Evolutionary conservation across 345 rosid species (phyloP), one percentile per base, ranked within the genome.

Genomic region (Eucalyptus erythrocorys): DNA sequence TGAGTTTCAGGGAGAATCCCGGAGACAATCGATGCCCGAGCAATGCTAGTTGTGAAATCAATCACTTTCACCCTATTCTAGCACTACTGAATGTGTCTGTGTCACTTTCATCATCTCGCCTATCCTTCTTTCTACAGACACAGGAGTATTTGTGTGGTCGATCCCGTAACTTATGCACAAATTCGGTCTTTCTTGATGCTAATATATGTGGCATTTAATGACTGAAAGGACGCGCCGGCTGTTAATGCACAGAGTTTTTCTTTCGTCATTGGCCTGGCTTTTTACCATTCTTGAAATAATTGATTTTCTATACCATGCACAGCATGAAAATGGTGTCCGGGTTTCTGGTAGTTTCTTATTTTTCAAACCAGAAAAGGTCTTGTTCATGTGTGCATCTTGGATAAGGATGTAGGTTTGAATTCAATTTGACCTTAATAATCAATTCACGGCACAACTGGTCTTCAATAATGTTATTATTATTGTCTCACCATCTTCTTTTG

Each of bases 61-160:
- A 92, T 89, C 86, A 86, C 43, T 88, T 90, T 90, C 93, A 94
- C 88, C 91, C 92, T 90, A 88, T 97, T 89, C 87, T 96, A 88
- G 90, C 92, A 89, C 97, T 95, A 51, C 87, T 95, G 92, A 91
- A 93, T 92, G 94, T 93, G 85, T 89, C 94, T 30, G 86, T 94
- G 47, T 93, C 95, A 37, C 92, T 97, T 90, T 88, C 53, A 50
- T 88, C 13, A 43, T 81, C 34, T 64, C 32, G 81, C 79, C 49
- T 19, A 59, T 59, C 15, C 26, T 86, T 50, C 84, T 85, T 48
- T 49, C 87, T 47, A 22, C 42, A 11, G 27, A 76, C 47, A 76
- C 82, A 37, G 82, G 47, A 21, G 27, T 76, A 37, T 76, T 21
- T 21, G 42, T 21, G 8, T 76, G 47, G 43, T 76, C 5, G 8